These are phyloP conservation scores for Peronospora destructor DNA, from an alignment of 352 stramenopile genomes.

Conservation along the genomic window DNA sequence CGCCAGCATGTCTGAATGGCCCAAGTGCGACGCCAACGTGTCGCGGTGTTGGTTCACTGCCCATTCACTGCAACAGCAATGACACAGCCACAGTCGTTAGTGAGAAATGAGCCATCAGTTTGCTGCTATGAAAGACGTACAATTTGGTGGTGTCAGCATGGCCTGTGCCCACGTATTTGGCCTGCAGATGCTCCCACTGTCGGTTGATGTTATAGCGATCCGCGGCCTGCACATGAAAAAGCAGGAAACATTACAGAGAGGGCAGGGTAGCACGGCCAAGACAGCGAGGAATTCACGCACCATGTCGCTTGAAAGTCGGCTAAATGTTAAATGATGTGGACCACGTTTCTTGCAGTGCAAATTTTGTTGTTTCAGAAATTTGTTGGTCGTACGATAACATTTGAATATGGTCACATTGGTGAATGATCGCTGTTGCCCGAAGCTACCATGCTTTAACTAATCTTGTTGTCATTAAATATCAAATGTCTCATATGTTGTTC, in stretches of 20 bases:
- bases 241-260: slow-evolving; percentile 4
- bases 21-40: slow-evolving; percentile 94
- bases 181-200: slow-evolving; percentile 91
- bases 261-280: slow-evolving; percentile 2
- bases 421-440: too few species aligned
- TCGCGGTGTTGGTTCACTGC: slow-evolving; percentile 98
- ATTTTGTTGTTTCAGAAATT: too few species aligned
- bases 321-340: not conserved
- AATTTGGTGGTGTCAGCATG: slow-evolving; percentile 97
- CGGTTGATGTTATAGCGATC: slow-evolving; percentile 90
- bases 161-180: slow-evolving; percentile 92
- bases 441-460: too few species aligned
- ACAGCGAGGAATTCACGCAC: slow-evolving; percentile 12
- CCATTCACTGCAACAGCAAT: slow-evolving; percentile 84
- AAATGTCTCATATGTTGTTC: too few species aligned
- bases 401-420: too few species aligned
- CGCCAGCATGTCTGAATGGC: slow-evolving; percentile 95
- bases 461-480: too few species aligned
- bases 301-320: slow-evolving; percentile 11
- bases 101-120: not conserved
- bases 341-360: not conserved
- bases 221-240: slow-evolving; percentile 39
- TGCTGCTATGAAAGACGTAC: slow-evolving; percentile 38
- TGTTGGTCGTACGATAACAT: too few species aligned
- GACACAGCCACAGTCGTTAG: not conserved